phyloP scores from a whole-genome alignment of 1,284 basidiomycete genomes.

The Cutaneotrichosporon spelunceum region DNA sequence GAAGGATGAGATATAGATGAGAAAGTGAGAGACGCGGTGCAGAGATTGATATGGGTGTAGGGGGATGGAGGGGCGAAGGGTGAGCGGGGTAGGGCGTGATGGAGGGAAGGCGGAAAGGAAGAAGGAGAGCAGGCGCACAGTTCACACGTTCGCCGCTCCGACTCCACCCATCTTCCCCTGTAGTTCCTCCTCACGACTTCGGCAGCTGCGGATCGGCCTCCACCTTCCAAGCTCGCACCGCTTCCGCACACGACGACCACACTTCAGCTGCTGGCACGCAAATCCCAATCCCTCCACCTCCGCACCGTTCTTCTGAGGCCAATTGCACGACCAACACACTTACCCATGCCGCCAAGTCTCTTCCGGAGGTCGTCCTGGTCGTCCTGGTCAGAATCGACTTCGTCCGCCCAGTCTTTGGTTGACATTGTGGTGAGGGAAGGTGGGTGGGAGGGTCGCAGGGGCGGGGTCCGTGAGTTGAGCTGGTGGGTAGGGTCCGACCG shows the following conservation, averaged over 20 bases:
- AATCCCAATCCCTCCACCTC: background rate
- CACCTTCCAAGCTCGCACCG: background rate
- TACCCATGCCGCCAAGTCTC: slow-evolving; percentile 24
- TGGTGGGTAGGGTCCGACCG: background rate
- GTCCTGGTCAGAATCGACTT: slow-evolving; percentile 28
- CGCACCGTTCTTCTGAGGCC: background rate
- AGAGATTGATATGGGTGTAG: too few relatives aligned
- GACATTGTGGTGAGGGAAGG: slow-evolving; percentile 2
- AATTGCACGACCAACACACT: slow-evolving; percentile 6
- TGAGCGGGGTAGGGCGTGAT: background rate
- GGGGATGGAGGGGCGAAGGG: background rate
- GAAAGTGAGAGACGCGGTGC: background rate
- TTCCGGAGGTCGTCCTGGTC: slow-evolving; percentile 25
- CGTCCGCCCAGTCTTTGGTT: slow-evolving; percentile 33
- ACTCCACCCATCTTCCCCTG: background rate
- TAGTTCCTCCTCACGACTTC: background rate
- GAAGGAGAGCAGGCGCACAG: background rate
- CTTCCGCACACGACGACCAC: too few relatives aligned
- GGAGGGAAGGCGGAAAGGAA: too few relatives aligned
- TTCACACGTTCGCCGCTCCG: background rate
- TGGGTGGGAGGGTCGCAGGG: background rate
- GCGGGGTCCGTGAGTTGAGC: background rate
- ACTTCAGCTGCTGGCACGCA: too few relatives aligned
- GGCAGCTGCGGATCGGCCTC: background rate
- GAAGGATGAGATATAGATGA: background rate